A percentile compares a stretch with the other conserved stretches of the same genome.
Evolutionary conservation across 768 basidiomycete genomes (phyloP).

Genomic region (Leccinum aurantiacum): DNA sequence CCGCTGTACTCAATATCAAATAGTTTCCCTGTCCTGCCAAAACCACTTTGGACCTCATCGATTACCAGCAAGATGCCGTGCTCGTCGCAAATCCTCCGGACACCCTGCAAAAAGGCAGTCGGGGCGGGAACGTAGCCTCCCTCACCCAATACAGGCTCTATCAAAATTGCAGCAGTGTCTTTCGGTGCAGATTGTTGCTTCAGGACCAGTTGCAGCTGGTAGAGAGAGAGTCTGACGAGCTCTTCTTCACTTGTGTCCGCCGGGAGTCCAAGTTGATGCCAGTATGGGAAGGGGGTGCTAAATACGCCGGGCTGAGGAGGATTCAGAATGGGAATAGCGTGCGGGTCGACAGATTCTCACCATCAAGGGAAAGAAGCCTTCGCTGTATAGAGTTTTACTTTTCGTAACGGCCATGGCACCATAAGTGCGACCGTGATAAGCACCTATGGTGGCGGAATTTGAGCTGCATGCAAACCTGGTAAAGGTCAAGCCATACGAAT

Average conservation of each 20-base stretch:
- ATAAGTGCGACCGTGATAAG: constrained; percentile 90
- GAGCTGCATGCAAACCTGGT: background rate
- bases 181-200: constrained; percentile 77
- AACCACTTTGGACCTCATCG: constrained; percentile 90
- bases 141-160: constrained; percentile 94
- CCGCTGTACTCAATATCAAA: constrained; percentile 84
- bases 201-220: constrained; percentile 79
- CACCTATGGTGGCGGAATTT: constrained; percentile 41
- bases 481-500: background rate
- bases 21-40: constrained; percentile 80
- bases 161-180: constrained; percentile 90
- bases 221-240: constrained; percentile 63
- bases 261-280: constrained; percentile 76
- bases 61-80: constrained; percentile 82
- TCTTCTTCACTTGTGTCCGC: constrained; percentile 53
- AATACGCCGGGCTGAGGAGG: constrained; percentile 73
- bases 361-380: constrained; percentile 80
- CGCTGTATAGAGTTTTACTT: constrained; percentile 89
- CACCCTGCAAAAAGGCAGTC: constrained; percentile 70
- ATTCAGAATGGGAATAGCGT: constrained; percentile 1
- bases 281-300: constrained; percentile 84
- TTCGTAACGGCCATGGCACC: constrained; percentile 93
- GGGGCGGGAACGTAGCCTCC: constrained; percentile 95
- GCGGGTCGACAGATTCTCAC: constrained; percentile 38
- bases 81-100: constrained; percentile 84